Percentiles rank a stretch among this genome's conserved stretches.
Conservation (phyloP, 331 rosid genomes). For the Ulmus americana region DNA sequence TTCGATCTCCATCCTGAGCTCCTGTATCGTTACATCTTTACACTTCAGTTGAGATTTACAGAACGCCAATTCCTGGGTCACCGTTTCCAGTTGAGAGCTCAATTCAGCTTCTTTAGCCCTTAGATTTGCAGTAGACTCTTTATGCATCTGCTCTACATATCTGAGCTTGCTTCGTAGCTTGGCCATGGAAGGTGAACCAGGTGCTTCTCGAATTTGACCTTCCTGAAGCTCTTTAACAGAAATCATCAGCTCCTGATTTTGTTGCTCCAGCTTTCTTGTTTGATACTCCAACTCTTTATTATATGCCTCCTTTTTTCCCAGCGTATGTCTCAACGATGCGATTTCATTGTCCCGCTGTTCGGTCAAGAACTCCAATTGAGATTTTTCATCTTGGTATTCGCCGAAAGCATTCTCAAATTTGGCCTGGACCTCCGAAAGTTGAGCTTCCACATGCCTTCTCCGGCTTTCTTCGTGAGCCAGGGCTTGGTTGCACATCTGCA, state of each 20-base stretch:
- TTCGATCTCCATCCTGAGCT: constrained; percentile 41
- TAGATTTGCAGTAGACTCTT: constrained; percentile 24
- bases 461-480: constrained; percentile 66
- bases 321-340: constrained; percentile 48
- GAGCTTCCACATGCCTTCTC: constrained; percentile 58
- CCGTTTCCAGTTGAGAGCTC: constrained; percentile 13
- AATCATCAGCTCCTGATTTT: constrained; percentile 47
- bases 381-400: constrained; percentile 39
- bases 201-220: constrained; percentile 58
- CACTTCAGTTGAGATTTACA: constrained; percentile 30
- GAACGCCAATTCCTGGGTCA: too few relatives aligned
- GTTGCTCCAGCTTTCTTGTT: constrained; percentile 51
- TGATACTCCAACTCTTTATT: constrained; percentile 52
- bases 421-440: constrained; percentile 47
- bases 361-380: constrained; percentile 37
- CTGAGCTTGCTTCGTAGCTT: constrained; percentile 51
- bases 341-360: constrained; percentile 47
- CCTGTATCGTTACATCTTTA: constrained; percentile 33
- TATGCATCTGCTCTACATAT: constrained; percentile 45
- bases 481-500: constrained; percentile 55
- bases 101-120: constrained; percentile 41
- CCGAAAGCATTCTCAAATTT: constrained; percentile 29
- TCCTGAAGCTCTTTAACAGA: constrained; percentile 64
- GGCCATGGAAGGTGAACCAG: constrained; percentile 49
- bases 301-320: constrained; percentile 48